phyloP scores from a whole-genome alignment of 2,329 filamentous ascomycete genomes.

The Alternaria brassicae region DNA sequence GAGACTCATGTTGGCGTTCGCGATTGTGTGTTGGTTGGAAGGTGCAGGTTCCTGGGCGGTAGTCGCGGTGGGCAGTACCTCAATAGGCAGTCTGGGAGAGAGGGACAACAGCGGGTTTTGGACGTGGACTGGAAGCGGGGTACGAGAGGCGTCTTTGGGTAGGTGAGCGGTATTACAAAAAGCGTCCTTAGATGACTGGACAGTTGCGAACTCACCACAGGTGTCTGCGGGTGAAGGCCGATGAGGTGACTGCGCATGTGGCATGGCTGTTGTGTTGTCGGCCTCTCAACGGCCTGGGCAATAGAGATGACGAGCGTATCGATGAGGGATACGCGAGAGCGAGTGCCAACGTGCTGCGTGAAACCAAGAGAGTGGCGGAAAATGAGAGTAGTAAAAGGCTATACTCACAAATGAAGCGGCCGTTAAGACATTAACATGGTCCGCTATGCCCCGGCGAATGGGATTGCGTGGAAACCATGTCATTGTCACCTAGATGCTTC shows the following conservation, averaged over 20 bases:
- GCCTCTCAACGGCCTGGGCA: constrained; percentile 25
- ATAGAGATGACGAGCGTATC: constrained; percentile 25
- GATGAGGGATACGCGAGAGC: constrained; percentile 23
- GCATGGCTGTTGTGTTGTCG: constrained; percentile 43
- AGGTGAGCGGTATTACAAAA: constrained; percentile 27
- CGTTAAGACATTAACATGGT: constrained; percentile 41
- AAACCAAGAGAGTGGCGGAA: constrained; percentile 36
- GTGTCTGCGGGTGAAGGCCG: constrained; percentile 31
- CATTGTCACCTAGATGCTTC: constrained; percentile 40
- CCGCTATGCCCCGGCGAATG: constrained; percentile 25
- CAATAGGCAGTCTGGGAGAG: constrained; percentile 17
- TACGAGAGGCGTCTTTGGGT: constrained; percentile 27
- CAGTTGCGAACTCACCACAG: constrained; percentile 24
- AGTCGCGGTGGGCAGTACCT: constrained; percentile 24
- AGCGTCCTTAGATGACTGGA: constrained; percentile 23
- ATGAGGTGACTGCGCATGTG: constrained; percentile 39
- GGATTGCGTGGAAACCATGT: constrained; percentile 32
- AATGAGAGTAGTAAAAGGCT: constrained; percentile 25
- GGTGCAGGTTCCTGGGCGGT: constrained; percentile 17
- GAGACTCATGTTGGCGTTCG: constrained; percentile 22
- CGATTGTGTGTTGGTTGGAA: constrained; percentile 5
- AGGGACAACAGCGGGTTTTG: constrained; percentile 22
- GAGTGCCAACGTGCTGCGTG: constrained; percentile 41
- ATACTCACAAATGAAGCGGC: constrained; percentile 43
- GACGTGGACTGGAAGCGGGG: constrained; percentile 24